These are phyloP conservation scores for Neurospora africana DNA, from an alignment of 495 filamentous ascomycete genomes.

Conservation along the genomic window DNA sequence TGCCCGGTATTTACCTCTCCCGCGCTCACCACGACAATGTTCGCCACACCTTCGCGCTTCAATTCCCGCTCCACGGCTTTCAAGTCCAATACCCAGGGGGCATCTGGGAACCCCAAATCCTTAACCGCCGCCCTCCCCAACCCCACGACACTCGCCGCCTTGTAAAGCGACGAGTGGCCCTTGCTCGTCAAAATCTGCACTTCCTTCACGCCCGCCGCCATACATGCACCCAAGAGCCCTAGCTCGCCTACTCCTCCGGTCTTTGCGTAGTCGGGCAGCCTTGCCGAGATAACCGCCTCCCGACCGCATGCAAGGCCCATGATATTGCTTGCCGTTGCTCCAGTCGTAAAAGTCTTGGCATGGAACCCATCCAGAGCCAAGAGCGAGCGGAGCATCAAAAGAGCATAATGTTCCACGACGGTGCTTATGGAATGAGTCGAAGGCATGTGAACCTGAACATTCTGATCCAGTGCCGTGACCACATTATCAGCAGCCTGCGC, in stretches of 20 bases:
- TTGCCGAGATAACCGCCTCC: slow-evolving; percentile 49
- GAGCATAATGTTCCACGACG: slow-evolving; percentile 59
- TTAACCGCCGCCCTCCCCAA: slow-evolving; percentile 62
- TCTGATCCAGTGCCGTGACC: slow-evolving; percentile 70
- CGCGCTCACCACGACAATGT: slow-evolving; percentile 67
- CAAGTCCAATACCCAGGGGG: slow-evolving; percentile 60
- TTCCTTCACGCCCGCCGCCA: slow-evolving; percentile 47
- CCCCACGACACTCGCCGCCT: slow-evolving; percentile 73
- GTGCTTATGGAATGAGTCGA: slow-evolving; percentile 57
- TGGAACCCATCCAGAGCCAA: slow-evolving; percentile 50
- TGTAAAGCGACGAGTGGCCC: slow-evolving; percentile 71
- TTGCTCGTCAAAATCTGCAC: slow-evolving; percentile 71
- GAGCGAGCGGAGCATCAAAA: slow-evolving; percentile 59
- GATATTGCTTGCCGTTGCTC: slow-evolving; percentile 78
- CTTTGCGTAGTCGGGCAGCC: slow-evolving; percentile 11
- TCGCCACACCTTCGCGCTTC: slow-evolving; percentile 40
- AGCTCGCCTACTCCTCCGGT: slow-evolving; percentile 47
- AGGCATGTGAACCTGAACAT: slow-evolving; percentile 75
- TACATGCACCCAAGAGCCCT: slow-evolving; percentile 59
- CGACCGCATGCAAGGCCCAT: slow-evolving; percentile 69
- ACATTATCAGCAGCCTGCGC: slow-evolving; percentile 76
- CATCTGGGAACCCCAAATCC: slow-evolving; percentile 39
- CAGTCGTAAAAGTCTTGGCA: slow-evolving; percentile 74
- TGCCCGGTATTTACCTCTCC: slow-evolving; percentile 88
- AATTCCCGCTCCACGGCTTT: slow-evolving; percentile 41